Evolutionary conservation across 225 moss, liverwort and hornwort species (phyloP).

Genomic region (Pseudisothecium myosuroides): DNA sequence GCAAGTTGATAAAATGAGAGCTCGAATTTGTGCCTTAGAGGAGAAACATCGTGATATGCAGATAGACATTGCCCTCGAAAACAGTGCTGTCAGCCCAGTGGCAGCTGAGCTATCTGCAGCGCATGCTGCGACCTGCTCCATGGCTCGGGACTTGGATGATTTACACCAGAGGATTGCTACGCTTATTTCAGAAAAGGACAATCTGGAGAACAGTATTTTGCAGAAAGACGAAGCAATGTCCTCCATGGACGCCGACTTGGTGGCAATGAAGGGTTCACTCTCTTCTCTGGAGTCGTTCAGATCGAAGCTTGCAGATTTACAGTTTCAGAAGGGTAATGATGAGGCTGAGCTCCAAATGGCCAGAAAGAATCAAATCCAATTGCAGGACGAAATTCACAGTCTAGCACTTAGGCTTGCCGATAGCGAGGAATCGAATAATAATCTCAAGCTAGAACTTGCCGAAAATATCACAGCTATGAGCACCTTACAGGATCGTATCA

Average conservation of each 20-base stretch:
- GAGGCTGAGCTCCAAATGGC: background rate
- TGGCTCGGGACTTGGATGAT: background rate
- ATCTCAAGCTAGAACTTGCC: conserved; percentile 16
- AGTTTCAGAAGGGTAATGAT: background rate
- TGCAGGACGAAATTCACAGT: conserved; percentile 12
- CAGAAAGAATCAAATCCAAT: background rate
- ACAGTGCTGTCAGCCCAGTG: background rate
- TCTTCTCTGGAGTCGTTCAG: background rate
- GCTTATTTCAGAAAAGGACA: background rate
- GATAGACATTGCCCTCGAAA: background rate
- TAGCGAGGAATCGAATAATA: conserved; percentile 4
- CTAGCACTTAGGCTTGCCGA: background rate
- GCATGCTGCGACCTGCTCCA: background rate
- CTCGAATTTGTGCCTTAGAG: background rate
- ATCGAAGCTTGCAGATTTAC: background rate
- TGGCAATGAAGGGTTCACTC: background rate
- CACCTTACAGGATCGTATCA: conserved; percentile 3
- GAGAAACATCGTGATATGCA: conserved; percentile 6
- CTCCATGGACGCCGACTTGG: background rate
- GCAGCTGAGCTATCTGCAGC: background rate
- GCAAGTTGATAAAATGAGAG: background rate
- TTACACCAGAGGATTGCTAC: background rate
- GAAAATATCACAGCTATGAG: conserved; percentile 1
- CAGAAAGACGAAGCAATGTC: conserved; percentile 7
- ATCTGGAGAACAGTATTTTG: background rate